Evolutionary conservation across 257 asterid species (phyloP).

Genomic region (Jacaranda mimosifolia): DNA sequence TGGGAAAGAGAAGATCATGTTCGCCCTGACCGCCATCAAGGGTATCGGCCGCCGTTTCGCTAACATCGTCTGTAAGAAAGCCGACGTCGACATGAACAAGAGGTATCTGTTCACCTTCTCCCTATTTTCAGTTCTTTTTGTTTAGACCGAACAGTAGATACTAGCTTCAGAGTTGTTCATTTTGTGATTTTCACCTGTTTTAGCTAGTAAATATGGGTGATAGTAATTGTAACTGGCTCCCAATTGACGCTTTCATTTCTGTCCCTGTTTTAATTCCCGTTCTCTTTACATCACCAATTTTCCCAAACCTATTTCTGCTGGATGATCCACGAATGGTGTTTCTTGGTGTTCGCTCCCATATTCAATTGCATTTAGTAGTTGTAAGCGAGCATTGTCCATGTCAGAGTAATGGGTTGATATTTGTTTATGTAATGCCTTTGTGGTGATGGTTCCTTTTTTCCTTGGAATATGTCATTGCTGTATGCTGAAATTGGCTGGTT

Average conservation of each 20-base stretch:
- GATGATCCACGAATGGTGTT: background rate
- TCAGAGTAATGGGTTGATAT: background rate
- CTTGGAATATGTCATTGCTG: too few species aligned
- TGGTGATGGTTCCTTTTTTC: too few species aligned
- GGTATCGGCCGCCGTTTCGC: slow-evolving; percentile 96
- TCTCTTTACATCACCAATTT: background rate
- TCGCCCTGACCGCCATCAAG: slow-evolving; percentile 86
- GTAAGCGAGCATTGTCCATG: background rate
- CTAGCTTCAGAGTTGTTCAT: background rate
- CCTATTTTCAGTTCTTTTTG: background rate
- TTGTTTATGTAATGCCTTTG: too few species aligned
- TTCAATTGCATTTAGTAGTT: too few species aligned
- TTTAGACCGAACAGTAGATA: background rate
- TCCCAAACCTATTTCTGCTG: background rate
- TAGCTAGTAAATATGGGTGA: background rate
- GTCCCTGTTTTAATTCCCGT: background rate
- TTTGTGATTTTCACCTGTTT: background rate
- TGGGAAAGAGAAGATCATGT: slow-evolving; percentile 94
- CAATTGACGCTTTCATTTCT: background rate
- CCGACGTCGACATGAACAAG: slow-evolving; percentile 90
- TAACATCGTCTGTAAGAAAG: slow-evolving; percentile 84
- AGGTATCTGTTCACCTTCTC: slow-evolving; percentile 43
- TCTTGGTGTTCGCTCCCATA: background rate
- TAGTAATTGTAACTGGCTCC: background rate
- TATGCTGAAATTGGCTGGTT: too few species aligned